phyloP scores from a whole-genome alignment of 306 rosid species.

The Lithocarpus polystachyus region DNA sequence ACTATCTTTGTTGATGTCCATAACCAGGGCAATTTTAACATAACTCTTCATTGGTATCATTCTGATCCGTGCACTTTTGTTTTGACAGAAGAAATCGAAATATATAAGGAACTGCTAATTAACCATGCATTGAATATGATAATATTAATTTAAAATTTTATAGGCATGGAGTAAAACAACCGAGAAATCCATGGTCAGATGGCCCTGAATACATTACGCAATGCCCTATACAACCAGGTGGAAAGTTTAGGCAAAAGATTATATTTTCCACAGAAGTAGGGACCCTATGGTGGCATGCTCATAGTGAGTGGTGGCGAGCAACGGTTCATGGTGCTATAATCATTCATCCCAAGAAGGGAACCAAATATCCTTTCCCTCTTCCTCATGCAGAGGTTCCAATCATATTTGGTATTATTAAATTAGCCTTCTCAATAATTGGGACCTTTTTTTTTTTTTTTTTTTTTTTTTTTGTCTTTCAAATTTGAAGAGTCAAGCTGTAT shows the following conservation, averaged over 20 bases:
- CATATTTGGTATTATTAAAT: conserved; percentile 34
- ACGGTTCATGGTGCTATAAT: conserved; percentile 54
- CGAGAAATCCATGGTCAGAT: conserved; percentile 47
- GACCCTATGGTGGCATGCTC: conserved; percentile 75
- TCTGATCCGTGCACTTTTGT: neutral
- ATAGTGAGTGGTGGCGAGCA: conserved; percentile 58
- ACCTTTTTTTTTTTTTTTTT: neutral
- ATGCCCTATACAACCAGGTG: conserved; percentile 45
- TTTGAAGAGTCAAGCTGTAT: neutral
- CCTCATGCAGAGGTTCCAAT: conserved; percentile 41
- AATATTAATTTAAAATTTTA: neutral
- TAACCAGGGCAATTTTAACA: conserved; percentile 39
- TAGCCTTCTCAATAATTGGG: neutral
- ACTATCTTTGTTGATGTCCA: conserved; percentile 34
- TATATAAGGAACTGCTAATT: too few species aligned
- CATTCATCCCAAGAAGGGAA: conserved; percentile 30
- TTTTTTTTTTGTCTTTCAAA: neutral
- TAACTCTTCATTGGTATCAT: conserved; percentile 52
- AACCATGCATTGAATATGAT: too few species aligned
- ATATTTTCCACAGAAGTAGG: conserved; percentile 43
- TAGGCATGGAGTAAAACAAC: conserved; percentile 52
- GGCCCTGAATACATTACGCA: conserved; percentile 46
- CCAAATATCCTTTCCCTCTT: conserved; percentile 35
- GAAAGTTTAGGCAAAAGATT: conserved; percentile 32
- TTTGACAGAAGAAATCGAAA: too few species aligned